A percentile compares a stretch with the other conserved stretches of the same genome.
phyloP scores from a whole-genome alignment of 352 stramenopile species.

The Globisporangium solare region DNA sequence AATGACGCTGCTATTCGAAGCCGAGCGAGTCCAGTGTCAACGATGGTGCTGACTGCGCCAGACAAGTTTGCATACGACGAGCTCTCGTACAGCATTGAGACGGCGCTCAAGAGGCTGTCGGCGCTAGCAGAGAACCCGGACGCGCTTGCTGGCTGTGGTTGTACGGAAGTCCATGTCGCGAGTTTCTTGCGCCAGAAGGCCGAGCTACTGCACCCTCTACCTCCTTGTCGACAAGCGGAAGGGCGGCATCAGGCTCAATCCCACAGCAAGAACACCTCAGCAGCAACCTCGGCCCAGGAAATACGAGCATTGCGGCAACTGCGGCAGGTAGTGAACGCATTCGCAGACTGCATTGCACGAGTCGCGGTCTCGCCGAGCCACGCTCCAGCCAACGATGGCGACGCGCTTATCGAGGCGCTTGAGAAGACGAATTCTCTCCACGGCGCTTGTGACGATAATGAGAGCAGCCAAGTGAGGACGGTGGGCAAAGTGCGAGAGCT shows the following conservation, averaged over 20 bases:
- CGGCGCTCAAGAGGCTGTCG: constrained; percentile 34
- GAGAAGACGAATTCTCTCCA: constrained; percentile 19
- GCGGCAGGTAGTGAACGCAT: constrained; percentile 19
- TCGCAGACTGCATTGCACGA: constrained; percentile 23
- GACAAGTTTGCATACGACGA: constrained; percentile 43
- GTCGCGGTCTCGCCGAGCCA: constrained; percentile 18
- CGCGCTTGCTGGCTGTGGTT: constrained; percentile 43
- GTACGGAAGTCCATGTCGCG: constrained; percentile 45
- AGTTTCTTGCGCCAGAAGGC: constrained; percentile 27
- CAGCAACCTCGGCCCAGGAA: not conserved
- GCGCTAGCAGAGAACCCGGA: constrained; percentile 32
- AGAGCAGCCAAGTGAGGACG: not conserved
- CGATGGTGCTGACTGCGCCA: constrained; percentile 27
- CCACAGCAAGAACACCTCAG: not conserved
- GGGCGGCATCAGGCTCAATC: not conserved
- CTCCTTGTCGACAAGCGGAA: not conserved
- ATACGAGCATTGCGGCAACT: constrained; percentile 25
- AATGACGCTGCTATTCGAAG: not conserved
- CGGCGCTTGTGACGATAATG: not conserved
- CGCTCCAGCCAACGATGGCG: constrained; percentile 11
- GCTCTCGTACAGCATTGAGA: constrained; percentile 32
- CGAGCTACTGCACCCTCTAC: constrained; percentile 14
- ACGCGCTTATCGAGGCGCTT: constrained; percentile 22
- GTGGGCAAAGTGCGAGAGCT: constrained; percentile 7
- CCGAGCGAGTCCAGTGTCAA: constrained; percentile 30